phyloP scores from a whole-genome alignment of 2,329 filamentous ascomycete species.

The Canariomyces notabilis region DNA sequence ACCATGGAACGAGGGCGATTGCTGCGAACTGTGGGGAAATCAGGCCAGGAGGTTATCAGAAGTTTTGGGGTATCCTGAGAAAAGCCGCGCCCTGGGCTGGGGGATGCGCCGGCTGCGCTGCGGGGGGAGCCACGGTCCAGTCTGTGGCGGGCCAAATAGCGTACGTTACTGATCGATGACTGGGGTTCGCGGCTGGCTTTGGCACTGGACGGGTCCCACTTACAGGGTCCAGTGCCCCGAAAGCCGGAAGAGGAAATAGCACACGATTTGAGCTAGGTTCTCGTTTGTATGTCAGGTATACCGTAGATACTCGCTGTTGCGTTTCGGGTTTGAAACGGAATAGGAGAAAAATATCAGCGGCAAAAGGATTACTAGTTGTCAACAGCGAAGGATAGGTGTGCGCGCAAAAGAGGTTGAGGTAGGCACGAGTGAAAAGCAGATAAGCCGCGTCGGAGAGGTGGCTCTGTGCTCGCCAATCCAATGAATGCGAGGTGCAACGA shows the following conservation, averaged over 20 bases:
- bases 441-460: not conserved
- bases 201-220: not conserved
- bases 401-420: not conserved
- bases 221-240: not conserved
- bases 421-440: too few species aligned
- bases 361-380: not conserved
- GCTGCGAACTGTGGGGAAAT: constrained; percentile 2
- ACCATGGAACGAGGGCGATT: constrained; percentile 3
- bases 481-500: not conserved
- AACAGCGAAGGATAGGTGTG: not conserved
- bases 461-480: not conserved
- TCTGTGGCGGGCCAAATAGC: too few species aligned
- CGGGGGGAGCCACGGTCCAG: too few species aligned
- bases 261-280: not conserved
- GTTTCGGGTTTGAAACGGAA: too few species aligned
- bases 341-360: not conserved
- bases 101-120: constrained; percentile 7
- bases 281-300: too few species aligned
- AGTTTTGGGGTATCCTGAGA: not conserved
- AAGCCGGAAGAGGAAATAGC: not conserved
- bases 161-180: too few species aligned
- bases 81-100: not conserved
- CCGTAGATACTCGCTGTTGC: too few species aligned
- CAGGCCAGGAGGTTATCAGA: not conserved
- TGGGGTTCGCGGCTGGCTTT: constrained; percentile 11